Conservation (phyloP, 768 basidiomycete genomes). For the Serendipita sp. region DNA sequence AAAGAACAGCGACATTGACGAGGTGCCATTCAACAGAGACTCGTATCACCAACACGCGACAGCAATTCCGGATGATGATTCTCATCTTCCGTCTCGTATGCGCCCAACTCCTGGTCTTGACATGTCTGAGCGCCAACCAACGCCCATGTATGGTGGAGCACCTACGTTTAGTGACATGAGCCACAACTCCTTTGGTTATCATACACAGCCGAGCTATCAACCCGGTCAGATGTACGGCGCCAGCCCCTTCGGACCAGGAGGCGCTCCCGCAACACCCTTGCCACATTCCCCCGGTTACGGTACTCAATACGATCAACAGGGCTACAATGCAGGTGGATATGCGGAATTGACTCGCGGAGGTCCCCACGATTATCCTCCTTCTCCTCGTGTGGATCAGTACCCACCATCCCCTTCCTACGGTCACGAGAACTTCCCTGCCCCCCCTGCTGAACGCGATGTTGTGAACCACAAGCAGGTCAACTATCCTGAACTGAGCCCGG, state of each 20-base stretch:
- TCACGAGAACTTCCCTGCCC: conserved; percentile 4
- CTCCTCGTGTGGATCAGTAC: conserved; percentile 6
- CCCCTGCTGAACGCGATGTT: conserved; percentile 22
- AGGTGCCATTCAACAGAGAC: conserved; percentile 31
- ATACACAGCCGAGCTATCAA: conserved; percentile 21
- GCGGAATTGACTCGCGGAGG: neutral
- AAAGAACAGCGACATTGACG: conserved; percentile 22
- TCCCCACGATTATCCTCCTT: conserved; percentile 5
- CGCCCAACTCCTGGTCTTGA: conserved; percentile 28
- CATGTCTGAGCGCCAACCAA: conserved; percentile 38
- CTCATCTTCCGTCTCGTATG: conserved; percentile 3
- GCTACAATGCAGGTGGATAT: conserved; percentile 1
- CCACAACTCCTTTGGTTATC: conserved; percentile 22
- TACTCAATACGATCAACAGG: conserved; percentile 15
- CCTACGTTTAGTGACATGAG: conserved; percentile 9
- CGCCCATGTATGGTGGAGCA: conserved; percentile 9
- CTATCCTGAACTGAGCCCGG: conserved; percentile 33
- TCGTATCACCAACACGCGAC: conserved; percentile 51
- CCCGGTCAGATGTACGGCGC: conserved; percentile 23
- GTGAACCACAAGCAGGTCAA: conserved; percentile 63
- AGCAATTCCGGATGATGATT: conserved; percentile 34
- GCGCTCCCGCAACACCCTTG: conserved; percentile 22
- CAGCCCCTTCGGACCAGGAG: conserved; percentile 24
- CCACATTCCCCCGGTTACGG: conserved; percentile 14
- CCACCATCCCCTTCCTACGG: conserved; percentile 4